Evolutionary conservation across 306 rosid species (phyloP).

Genomic region (Carpinus fangiana): DNA sequence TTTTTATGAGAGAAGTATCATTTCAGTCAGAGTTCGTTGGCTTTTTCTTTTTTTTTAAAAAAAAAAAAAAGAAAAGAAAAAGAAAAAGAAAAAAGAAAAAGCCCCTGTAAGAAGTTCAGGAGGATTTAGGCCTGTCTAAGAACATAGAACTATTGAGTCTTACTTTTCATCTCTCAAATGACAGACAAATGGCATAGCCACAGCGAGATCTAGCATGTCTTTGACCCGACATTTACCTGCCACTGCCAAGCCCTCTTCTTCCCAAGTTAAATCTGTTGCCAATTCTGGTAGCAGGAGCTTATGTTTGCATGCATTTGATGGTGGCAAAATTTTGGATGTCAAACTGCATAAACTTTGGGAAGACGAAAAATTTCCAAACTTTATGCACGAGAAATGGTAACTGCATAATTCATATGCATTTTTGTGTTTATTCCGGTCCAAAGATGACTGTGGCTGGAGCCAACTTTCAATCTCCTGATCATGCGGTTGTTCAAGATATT

Average conservation of each 20-base stretch:
- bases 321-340: background rate
- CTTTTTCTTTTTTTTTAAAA: background rate
- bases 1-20: background rate
- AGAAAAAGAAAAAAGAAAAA: background rate
- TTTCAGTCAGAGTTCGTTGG: background rate
- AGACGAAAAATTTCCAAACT: background rate
- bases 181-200: background rate
- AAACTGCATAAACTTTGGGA: background rate
- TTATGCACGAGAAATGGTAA: background rate
- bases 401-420: background rate
- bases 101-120: background rate
- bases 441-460: background rate
- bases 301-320: background rate
- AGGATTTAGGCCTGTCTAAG: background rate
- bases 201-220: conserved; percentile 1
- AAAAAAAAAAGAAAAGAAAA: background rate
- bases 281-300: background rate
- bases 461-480: background rate
- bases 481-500: background rate
- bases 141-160: background rate
- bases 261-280: background rate
- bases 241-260: background rate
- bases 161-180: too few relatives aligned
- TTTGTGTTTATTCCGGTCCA: background rate
- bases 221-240: background rate